Evolutionary conservation across 176 grass and related monocot genomes (phyloP), one percentile per base, ranked within the genome.

Genomic region (Triticum monococcum): DNA sequence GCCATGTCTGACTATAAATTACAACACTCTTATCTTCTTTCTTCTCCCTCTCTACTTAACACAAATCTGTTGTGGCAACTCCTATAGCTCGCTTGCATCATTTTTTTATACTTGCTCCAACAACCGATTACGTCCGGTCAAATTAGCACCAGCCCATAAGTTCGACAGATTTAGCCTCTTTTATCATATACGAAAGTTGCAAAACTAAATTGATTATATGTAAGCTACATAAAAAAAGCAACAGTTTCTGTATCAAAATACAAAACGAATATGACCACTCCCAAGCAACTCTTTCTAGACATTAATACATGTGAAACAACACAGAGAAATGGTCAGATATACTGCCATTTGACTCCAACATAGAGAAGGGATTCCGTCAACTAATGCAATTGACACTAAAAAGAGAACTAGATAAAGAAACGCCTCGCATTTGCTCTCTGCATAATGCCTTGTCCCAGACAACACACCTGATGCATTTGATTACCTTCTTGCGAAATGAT

Each of bases 311-410:
- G 26, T 1, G 9, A 37, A 28, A 35, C 25, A 36, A 8, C 45
- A 24, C 12, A 59, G 24, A 57, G 22, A 46, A 60, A 8, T 30
- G 20, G 1, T 20, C 28, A 81, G 62, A 72, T 60, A 12, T 64
- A 50, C 38, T 70, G 70, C 11, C 11, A 33, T 62, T 48, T 16
- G 32, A 70, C 8, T 38, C 72, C 66, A 65, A 50, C 54, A 64
- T 57, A 79, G 76, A 79, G 12, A 73, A 45, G 41, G 14, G n/a
- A 6, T 28, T 31, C 31, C 17, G 54, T 59, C 54, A 59, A 59
- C 54, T 59, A 59, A 22, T 59, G 54, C 14, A 84, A 87, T 88
- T 88, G 89, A 84, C 85, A 84, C 68, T 18, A 81, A 41, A 67
- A 24, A 3, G 52, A 22, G 24, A 79, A 50, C 12, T 30, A 64